These are phyloP conservation scores for Mycena albidolilacea DNA, from an alignment of 768 basidiomycete species.

Conservation along the genomic window DNA sequence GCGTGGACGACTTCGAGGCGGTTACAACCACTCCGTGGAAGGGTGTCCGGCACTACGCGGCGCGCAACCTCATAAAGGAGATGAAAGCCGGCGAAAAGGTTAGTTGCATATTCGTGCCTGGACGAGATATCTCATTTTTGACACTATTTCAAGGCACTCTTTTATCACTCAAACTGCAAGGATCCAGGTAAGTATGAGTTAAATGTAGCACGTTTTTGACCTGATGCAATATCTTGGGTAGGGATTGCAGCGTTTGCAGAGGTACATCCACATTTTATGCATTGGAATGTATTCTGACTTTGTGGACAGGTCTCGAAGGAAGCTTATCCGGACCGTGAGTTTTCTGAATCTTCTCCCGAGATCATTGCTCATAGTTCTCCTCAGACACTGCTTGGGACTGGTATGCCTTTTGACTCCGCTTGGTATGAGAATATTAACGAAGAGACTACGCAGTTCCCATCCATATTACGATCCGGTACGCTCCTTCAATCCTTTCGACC, in stretches of 20 bases:
- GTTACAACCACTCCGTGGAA: constrained; percentile 85
- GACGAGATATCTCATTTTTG: neutral
- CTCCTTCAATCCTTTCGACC: constrained; percentile 18
- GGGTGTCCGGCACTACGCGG: constrained; percentile 89
- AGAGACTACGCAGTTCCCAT: constrained; percentile 62
- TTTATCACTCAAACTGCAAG: constrained; percentile 93
- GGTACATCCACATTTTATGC: constrained; percentile 55
- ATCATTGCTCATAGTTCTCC: constrained; percentile 16
- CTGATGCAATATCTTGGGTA: constrained; percentile 41
- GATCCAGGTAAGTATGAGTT: constrained; percentile 70
- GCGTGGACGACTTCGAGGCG: constrained; percentile 87
- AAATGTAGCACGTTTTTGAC: constrained; percentile 3
- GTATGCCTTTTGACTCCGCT: constrained; percentile 57
- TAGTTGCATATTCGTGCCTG: constrained; percentile 22
- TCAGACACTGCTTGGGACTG: constrained; percentile 93
- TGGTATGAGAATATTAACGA: constrained; percentile 25
- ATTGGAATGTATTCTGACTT: constrained; percentile 17
- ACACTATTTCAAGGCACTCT: constrained; percentile 70
- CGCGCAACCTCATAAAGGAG: constrained; percentile 86
- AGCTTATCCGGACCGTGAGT: constrained; percentile 92
- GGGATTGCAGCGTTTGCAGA: constrained; percentile 89
- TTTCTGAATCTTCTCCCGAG: constrained; percentile 7
- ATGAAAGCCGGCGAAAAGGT: constrained; percentile 86
- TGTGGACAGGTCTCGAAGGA: constrained; percentile 76
- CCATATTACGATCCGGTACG: constrained; percentile 86